phyloP scores from a whole-genome alignment of 768 basidiomycete species.

The Serendipita vermifera region DNA sequence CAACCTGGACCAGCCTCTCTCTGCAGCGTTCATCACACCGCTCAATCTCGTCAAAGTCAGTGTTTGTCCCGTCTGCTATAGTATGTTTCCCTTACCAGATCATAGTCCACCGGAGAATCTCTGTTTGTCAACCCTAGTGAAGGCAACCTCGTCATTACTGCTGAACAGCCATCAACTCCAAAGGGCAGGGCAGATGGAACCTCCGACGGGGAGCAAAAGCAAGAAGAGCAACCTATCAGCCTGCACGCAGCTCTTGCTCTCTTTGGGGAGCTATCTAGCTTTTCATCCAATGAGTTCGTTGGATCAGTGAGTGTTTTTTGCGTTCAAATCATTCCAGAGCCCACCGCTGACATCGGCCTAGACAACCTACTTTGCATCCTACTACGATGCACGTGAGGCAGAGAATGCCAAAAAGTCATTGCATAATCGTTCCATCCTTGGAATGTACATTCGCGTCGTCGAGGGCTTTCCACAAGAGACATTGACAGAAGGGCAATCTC shows the following conservation, averaged over 20 bases:
- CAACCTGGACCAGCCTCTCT: neutral
- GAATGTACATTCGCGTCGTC: conserved; percentile 35
- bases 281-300: neutral
- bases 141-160: conserved; percentile 38
- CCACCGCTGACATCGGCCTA: conserved; percentile 14
- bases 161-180: conserved; percentile 20
- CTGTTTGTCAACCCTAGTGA: conserved; percentile 39
- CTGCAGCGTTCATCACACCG: neutral
- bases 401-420: conserved; percentile 38
- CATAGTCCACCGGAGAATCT: conserved; percentile 44
- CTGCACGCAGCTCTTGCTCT: conserved; percentile 22
- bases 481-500: neutral
- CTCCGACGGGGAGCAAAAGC: no score
- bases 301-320: neutral
- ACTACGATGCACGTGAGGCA: conserved; percentile 51
- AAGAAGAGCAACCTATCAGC: conserved; percentile 16
- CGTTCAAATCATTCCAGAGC: neutral
- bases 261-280: conserved; percentile 23
- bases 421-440: conserved; percentile 37
- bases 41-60: conserved; percentile 6
- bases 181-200: no score
- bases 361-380: conserved; percentile 46
- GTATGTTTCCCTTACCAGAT: conserved; percentile 23
- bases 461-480: conserved; percentile 25
- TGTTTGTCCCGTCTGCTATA: conserved; percentile 39